Percentiles rank a stretch among this genome's conserved stretches.
Conservation (phyloP, 805 yeast genomes). For the Candida glaebosa region DNA sequence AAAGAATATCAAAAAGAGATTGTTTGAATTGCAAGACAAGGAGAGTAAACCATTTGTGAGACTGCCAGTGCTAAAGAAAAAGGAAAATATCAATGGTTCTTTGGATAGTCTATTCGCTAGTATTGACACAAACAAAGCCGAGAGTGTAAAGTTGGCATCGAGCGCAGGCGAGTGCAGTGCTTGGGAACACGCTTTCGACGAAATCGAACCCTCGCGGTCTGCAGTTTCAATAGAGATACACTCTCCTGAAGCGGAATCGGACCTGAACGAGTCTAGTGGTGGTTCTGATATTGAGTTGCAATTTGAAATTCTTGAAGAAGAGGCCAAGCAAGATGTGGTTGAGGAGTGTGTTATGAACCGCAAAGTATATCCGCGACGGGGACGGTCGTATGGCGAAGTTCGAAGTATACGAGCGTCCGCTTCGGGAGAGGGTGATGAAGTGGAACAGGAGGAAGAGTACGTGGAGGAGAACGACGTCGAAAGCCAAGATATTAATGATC, state of each 20-base stretch:
- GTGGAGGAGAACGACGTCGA: constrained; percentile 1
- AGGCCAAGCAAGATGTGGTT: background rate
- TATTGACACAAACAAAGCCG: constrained; percentile 6
- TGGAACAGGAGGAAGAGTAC: constrained; percentile 4
- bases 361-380: background rate
- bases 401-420: constrained; percentile 15
- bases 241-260: background rate
- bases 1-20: constrained; percentile 6
- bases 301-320: background rate
- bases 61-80: background rate
- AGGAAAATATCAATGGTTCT: constrained; percentile 2
- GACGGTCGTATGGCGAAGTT: constrained; percentile 13
- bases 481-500: constrained; percentile 15
- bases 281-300: background rate
- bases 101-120: constrained; percentile 17
- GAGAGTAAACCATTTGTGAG: background rate
- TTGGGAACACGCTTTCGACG: constrained; percentile 1
- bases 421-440: constrained; percentile 3
- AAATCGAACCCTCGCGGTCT: background rate
- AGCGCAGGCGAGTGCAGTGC: background rate
- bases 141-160: background rate
- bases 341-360: background rate
- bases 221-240: background rate
- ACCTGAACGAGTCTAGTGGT: background rate
- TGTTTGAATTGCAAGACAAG: background rate